These are phyloP conservation scores for Cutaneotrichosporon daszewskae DNA, from an alignment of 1,284 basidiomycete species.

Conservation along the genomic window DNA sequence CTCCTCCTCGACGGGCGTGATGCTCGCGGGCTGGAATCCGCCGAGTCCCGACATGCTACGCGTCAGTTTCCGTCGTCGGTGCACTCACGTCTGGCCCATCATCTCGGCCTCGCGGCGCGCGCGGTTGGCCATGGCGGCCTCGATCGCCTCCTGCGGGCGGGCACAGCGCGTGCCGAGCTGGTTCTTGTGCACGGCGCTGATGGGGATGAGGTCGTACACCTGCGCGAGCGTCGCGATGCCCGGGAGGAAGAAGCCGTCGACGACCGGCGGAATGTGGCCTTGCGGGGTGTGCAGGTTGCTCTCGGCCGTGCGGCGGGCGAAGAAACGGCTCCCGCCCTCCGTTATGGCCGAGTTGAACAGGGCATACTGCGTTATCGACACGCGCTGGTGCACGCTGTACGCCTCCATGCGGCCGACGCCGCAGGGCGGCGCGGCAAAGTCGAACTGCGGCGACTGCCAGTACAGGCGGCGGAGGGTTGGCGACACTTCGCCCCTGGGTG, in stretches of 20 bases:
- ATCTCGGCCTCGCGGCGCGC: slow-evolving; percentile 7
- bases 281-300: slow-evolving; percentile 2
- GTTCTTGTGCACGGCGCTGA: background rate
- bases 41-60: too few species aligned
- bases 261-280: background rate
- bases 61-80: too few species aligned
- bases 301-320: background rate
- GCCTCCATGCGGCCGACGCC: background rate
- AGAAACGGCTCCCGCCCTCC: slow-evolving; percentile 1
- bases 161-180: slow-evolving; percentile 7
- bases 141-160: slow-evolving; percentile 6
- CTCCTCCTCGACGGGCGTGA: too few species aligned
- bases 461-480: background rate
- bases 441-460: background rate
- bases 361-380: slow-evolving; percentile 4
- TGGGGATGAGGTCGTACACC: slow-evolving; percentile 12
- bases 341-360: slow-evolving; percentile 9
- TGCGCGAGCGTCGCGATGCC: background rate
- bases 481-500: background rate
- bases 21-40: too few species aligned
- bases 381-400: slow-evolving; percentile 4
- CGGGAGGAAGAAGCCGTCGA: background rate
- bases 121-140: slow-evolving; percentile 3
- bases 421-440: slow-evolving; percentile 1
- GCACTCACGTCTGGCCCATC: too few species aligned